These are phyloP conservation scores for Metschnikowia colocasiae DNA, from an alignment of 805 yeast species.

Conservation along the genomic window DNA sequence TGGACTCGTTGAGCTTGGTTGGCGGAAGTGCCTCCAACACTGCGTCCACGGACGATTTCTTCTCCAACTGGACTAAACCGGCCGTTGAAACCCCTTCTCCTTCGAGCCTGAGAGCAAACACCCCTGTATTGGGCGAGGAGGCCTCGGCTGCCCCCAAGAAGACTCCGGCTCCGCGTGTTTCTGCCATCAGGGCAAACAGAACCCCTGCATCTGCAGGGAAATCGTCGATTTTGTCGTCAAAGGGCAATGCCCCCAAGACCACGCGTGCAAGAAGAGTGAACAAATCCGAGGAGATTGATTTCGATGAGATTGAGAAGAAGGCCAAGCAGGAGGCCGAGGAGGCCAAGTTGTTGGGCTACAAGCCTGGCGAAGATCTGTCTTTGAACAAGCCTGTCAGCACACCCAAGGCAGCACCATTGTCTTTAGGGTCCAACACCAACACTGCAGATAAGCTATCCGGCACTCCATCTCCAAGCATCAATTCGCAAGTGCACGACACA, in stretches of 20 bases:
- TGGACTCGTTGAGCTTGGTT: slow-evolving; percentile 43
- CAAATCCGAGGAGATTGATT: slow-evolving; percentile 53
- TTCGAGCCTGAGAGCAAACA: slow-evolving; percentile 40
- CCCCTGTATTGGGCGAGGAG: slow-evolving; percentile 43
- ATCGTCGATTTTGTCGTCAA: slow-evolving; percentile 41
- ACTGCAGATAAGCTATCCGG: slow-evolving; percentile 2
- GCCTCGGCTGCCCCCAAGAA: slow-evolving; percentile 14
- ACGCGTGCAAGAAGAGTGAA: slow-evolving; percentile 50
- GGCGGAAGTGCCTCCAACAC: slow-evolving; percentile 34
- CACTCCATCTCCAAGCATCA: slow-evolving; percentile 4
- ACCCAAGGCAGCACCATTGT: slow-evolving; percentile 6
- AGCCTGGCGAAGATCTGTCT: slow-evolving; percentile 30
- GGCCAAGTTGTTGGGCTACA: slow-evolving; percentile 51
- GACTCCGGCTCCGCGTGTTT: slow-evolving; percentile 21
- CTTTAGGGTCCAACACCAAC: slow-evolving; percentile 8
- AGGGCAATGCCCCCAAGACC: slow-evolving; percentile 50
- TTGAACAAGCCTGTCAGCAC: slow-evolving; percentile 4
- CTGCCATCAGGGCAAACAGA: slow-evolving; percentile 26
- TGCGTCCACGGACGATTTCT: slow-evolving; percentile 75
- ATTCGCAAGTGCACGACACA: slow-evolving; percentile 41
- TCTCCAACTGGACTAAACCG: slow-evolving; percentile 90
- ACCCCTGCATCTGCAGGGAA: slow-evolving; percentile 28
- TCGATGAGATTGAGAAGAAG: slow-evolving; percentile 63
- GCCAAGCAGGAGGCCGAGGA: slow-evolving; percentile 83
- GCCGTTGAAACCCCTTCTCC: slow-evolving; percentile 51